Base-by-base conservation (phyloP, 306 rosid genomes). In the Cicer arietinum region DNA sequence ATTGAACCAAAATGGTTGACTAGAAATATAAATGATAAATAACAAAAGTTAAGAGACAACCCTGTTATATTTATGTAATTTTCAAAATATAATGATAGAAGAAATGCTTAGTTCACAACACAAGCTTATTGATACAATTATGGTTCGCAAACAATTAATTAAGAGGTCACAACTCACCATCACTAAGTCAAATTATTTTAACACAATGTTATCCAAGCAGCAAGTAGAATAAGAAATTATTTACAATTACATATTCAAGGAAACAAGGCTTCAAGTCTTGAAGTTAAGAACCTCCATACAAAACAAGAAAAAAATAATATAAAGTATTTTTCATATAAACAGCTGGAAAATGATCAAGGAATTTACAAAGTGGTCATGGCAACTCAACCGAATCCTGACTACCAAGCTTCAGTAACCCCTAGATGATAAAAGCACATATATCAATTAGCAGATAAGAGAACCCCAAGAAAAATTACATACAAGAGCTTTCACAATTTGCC, bases 361-460 rank as follows among this genome's bases (percentile, higher is more conserved):
- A 82, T 80, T 84, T 86, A 89, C 97, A 78, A 87, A 86, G 86
- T 69, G 84, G 85, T 45, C 86, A 84, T 75, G 84, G 80, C 81
- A 91, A 91, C 86, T 81, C 88, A 89, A 86, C 86, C 81, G 84
- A 80, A 86, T 83, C 82, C 88, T 76, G 81, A 86, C 86, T 90
- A 88, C 84, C 93, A 81, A 81, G 93, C 91, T 85, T 89, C 93
- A 81, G 86, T 85, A 88, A 84, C 65, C 88, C 88, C 89, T 83
- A 88, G 84, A 88, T 77, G 85, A 86, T 79, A 82, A 82, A 84
- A 81, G 80, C 84, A 65, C 75, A 62, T 75, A 75, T 69, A 83
- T 73, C 82, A 86, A 88, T 90, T 82, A 87, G 86, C 82, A 77
- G 69, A 82, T 57, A 76, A 79, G 75, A 76, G 60, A 64, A 77